phyloP scores from a whole-genome alignment of 495 filamentous ascomycete genomes.

The Parathielavia hyrcaniae region DNA sequence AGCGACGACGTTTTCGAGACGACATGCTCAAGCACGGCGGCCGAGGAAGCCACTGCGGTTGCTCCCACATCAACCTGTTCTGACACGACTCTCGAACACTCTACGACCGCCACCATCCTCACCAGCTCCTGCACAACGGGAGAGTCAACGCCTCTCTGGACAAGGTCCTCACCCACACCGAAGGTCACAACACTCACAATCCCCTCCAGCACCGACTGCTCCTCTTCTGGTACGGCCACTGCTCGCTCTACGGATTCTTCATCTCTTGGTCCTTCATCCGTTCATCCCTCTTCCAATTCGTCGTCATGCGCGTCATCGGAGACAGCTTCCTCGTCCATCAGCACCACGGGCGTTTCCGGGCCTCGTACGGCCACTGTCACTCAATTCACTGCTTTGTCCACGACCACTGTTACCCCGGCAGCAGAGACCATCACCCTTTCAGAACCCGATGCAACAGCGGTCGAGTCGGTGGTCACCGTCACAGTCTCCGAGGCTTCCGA shows the following conservation, averaged over 20 bases:
- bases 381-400: not conserved
- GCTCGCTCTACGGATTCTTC: not conserved
- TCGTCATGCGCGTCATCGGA: constrained; percentile 6
- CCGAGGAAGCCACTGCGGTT: not conserved
- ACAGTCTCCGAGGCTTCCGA: constrained; percentile 6
- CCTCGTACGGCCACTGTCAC: constrained; percentile 22
- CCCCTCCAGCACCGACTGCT: constrained; percentile 1
- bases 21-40: constrained; percentile 23
- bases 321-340: not conserved
- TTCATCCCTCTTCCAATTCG: not conserved
- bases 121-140: constrained; percentile 21
- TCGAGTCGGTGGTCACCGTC: constrained; percentile 11
- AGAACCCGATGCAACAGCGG: not conserved
- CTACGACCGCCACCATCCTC: constrained; percentile 1
- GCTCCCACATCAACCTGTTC: constrained; percentile 20
- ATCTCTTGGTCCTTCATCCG: not conserved
- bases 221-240: not conserved
- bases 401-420: not conserved
- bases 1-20: constrained; percentile 14
- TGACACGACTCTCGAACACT: constrained; percentile 3
- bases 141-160: constrained; percentile 25
- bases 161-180: constrained; percentile 11
- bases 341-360: constrained; percentile 2
- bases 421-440: not conserved
- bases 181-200: constrained; percentile 28